phyloP scores from a whole-genome alignment of 192 early-diverging fungal species.

The Umbelopsis sp. region DNA sequence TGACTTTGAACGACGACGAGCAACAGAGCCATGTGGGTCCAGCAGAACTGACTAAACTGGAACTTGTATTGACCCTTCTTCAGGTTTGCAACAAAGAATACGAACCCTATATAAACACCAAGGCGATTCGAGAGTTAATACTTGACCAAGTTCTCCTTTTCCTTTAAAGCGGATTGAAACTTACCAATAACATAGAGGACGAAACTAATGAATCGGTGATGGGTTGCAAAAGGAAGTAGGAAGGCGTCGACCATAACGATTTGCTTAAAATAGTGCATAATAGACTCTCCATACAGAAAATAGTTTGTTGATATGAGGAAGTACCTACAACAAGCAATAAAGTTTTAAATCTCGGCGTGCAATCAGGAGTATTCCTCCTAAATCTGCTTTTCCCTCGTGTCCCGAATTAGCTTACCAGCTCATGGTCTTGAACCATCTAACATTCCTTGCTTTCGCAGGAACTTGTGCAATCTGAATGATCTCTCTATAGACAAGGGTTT shows the following conservation, averaged over 20 bases:
- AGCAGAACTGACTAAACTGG: conserved; percentile 95
- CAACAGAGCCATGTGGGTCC: conserved; percentile 96
- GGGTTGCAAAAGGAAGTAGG: conserved; percentile 80
- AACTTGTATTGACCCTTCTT: conserved; percentile 93
- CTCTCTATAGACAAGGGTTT: conserved; percentile 87
- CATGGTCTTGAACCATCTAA: conserved; percentile 91
- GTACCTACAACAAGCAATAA: conserved; percentile 57
- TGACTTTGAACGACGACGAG: conserved; percentile 93
- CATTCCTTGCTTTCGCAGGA: conserved; percentile 78
- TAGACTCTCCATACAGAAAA: conserved; percentile 92
- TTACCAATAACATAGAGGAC: conserved; percentile 82
- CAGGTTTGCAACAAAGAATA: conserved; percentile 92
- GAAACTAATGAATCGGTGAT: conserved; percentile 95
- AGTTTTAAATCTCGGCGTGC: neutral
- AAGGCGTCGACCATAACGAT: conserved; percentile 84
- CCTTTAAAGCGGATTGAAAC: neutral
- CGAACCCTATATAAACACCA: conserved; percentile 57
- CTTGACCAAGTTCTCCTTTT: neutral
- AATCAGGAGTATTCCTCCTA: neutral
- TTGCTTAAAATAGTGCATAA: conserved; percentile 88
- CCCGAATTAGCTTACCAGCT: conserved; percentile 66
- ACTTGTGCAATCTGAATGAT: conserved; percentile 89
- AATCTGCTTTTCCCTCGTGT: neutral
- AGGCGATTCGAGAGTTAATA: neutral
- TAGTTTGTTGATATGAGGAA: conserved; percentile 90